These are phyloP conservation scores for Fistulifera solaris DNA, from an alignment of 108 stramenopile species.

Conservation along the genomic window DNA sequence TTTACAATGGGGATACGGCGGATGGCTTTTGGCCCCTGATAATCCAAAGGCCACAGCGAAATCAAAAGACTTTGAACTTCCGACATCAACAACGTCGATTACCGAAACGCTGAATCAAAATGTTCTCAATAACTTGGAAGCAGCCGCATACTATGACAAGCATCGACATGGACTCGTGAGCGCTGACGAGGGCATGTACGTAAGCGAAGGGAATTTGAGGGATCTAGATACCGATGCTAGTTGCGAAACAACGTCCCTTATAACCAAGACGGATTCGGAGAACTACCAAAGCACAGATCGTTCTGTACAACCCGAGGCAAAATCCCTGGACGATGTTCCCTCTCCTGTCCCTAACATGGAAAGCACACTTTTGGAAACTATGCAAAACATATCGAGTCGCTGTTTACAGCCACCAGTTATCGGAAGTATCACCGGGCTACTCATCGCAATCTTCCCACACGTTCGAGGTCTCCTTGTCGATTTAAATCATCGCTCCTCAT, in stretches of 20 bases:
- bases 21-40: conserved; percentile 62
- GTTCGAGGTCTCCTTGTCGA: conserved; percentile 73
- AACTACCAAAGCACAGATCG: no score
- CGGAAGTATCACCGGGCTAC: conserved; percentile 53
- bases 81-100: neutral
- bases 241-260: no score
- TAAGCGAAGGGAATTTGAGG: conserved; percentile 7
- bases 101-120: conserved; percentile 3
- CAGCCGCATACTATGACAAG: neutral
- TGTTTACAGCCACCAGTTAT: conserved; percentile 79
- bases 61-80: neutral
- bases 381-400: conserved; percentile 10
- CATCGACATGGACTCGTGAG: conserved; percentile 2
- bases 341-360: no score
- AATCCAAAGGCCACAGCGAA: conserved; percentile 1
- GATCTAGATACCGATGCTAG: neutral
- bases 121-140: conserved; percentile 8
- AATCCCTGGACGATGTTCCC: no score
- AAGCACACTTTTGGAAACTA: neutral
- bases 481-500: conserved; percentile 33
- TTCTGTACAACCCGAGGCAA: no score
- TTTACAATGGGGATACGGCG: conserved; percentile 79
- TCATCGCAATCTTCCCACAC: conserved; percentile 52
- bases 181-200: conserved; percentile 10
- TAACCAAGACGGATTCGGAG: no score